Evolutionary conservation across 805 yeast genomes (phyloP).

Genomic region (Starmerella apicola): DNA sequence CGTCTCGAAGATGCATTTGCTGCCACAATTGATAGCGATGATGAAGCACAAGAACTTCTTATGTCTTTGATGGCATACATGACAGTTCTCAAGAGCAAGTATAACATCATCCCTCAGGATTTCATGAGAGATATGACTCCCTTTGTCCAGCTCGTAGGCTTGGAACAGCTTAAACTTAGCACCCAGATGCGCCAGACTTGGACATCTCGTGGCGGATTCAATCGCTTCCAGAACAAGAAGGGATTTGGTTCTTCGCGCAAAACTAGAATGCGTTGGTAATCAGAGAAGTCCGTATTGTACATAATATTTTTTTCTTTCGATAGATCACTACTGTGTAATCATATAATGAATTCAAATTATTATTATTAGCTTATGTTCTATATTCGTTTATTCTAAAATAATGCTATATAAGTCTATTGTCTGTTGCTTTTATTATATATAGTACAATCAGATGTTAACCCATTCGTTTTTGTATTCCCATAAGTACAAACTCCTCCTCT

Average conservation of each 20-base stretch:
- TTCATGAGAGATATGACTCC: slow-evolving; percentile 22
- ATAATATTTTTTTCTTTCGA: too few species aligned
- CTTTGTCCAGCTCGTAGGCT: slow-evolving; percentile 22
- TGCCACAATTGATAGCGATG: slow-evolving; percentile 13
- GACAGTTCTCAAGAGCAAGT: slow-evolving; percentile 19
- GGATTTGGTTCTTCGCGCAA: slow-evolving; percentile 20
- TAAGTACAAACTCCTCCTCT: slow-evolving; percentile 1
- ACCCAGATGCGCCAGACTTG: slow-evolving; percentile 17
- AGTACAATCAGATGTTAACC: too few species aligned
- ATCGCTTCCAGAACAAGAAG: neutral
- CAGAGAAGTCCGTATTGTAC: too few species aligned
- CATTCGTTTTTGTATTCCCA: slow-evolving; percentile 1
- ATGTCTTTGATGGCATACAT: slow-evolving; percentile 22
- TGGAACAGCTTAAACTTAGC: slow-evolving; percentile 16
- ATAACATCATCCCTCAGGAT: slow-evolving; percentile 13
- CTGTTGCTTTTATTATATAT: neutral
- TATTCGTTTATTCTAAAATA: too few species aligned
- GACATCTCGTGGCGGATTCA: slow-evolving; percentile 6
- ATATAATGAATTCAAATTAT: too few species aligned
- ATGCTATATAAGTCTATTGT: too few species aligned
- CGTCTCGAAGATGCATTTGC: slow-evolving; percentile 12
- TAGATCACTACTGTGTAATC: too few species aligned
- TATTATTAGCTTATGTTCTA: too few species aligned
- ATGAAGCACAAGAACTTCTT: slow-evolving; percentile 20
- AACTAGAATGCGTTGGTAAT: slow-evolving; percentile 23